These are phyloP conservation scores for Phialophora verrucosa DNA, from an alignment of 2,329 filamentous ascomycete species.

Conservation along the genomic window DNA sequence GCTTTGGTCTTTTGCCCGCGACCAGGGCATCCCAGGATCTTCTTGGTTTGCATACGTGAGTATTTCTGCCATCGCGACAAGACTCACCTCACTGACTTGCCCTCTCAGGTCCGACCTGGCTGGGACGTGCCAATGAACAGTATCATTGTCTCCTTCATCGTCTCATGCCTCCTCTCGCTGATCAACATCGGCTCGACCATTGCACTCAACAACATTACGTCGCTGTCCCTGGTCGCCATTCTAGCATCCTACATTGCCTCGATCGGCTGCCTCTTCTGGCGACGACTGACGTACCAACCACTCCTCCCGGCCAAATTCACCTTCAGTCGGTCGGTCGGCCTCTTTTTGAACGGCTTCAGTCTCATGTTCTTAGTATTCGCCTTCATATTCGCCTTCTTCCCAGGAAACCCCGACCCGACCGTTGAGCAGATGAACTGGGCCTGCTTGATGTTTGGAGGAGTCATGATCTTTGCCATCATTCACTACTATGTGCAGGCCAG, in stretches of 20 bases:
- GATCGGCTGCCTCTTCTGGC: constrained; percentile 46
- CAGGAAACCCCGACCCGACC: constrained; percentile 34
- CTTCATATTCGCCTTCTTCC: constrained; percentile 43
- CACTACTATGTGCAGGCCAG: constrained; percentile 41
- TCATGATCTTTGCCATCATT: constrained; percentile 40
- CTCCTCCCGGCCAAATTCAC: constrained; percentile 48
- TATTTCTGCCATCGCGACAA: constrained; percentile 31
- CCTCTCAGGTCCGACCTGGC: constrained; percentile 32
- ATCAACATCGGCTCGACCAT: constrained; percentile 45
- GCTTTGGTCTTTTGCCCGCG: constrained; percentile 51
- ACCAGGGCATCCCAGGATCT: constrained; percentile 48
- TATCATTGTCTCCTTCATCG: constrained; percentile 53
- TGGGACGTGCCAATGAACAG: constrained; percentile 39
- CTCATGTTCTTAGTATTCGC: constrained; percentile 39
- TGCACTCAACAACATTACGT: constrained; percentile 51
- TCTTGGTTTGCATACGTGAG: constrained; percentile 38
- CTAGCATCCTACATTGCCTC: constrained; percentile 50
- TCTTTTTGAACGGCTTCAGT: constrained; percentile 48
- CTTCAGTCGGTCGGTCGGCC: constrained; percentile 46
- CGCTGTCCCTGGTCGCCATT: constrained; percentile 47
- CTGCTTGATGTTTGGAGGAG: constrained; percentile 40
- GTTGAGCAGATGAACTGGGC: constrained; percentile 43
- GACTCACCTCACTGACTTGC: neutral
- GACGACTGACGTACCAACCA: constrained; percentile 44
- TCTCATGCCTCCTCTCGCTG: constrained; percentile 51